Base-by-base conservation (phyloP, 2,329 filamentous ascomycete species). In the Tolypocladium tundrense region DNA sequence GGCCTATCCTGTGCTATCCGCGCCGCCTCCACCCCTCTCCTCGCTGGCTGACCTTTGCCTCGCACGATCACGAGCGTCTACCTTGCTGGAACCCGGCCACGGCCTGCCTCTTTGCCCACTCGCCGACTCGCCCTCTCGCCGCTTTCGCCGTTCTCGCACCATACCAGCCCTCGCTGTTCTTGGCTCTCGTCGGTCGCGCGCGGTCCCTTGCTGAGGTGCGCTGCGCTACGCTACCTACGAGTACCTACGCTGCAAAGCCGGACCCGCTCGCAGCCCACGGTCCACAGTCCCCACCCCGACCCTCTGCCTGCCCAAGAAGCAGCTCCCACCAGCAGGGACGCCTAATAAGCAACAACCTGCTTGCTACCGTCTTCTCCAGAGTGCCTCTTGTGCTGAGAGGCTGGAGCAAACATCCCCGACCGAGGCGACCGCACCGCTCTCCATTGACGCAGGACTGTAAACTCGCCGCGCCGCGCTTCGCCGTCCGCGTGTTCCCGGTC, bases 351-450 rank as follows among this genome's bases (percentile, higher is more conserved):
- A 37, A 8, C 53, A 42, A 21, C 53, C 39, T 41, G 27, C 52
- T 8, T 33, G 45, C 45, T 50, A 8, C 31, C 48, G 48, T 52
- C 48, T 54, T 40, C 52, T 58, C 39, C 55, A n/a, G 50, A 39
- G 39, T 21, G 35, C 35, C 35, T 57, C 39, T 37, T 50, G 48
- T 57, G 54, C 57, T 35, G 42, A 58, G 52, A 60, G 59, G 55
- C 57, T 59, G 59, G 55, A 57, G 55, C 58, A 59, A 54, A 58
- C 58, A 58, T 59, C 56, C 42, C 43, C 55, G 27, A 54, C 54
- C 59, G 48, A 42, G 33, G 50, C 58, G 40, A 55, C 21, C 52
- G 43, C 48, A 50, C 57, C 54, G 21, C 45, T 52, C 27, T 33
- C 42, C 31, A 54, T 60, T 56, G 56, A 60, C 60, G 35, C 43